Conservation (phyloP, 2,329 filamentous ascomycete species). For the Dryadomyces quercivorus region DNA sequence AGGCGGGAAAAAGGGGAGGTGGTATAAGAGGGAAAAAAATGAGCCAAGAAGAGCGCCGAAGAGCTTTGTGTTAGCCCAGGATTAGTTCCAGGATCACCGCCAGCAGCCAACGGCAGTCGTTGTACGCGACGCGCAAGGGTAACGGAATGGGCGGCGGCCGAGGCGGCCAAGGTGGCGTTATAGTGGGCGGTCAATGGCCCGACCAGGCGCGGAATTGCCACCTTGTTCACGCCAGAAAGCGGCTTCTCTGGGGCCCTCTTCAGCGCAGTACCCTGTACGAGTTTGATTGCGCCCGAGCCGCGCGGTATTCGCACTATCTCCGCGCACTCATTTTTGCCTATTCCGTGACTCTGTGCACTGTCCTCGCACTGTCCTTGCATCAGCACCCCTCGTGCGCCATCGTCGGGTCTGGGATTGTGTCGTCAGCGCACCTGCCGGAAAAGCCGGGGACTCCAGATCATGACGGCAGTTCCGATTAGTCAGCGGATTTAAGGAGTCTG, state of each 20-base stretch:
- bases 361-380: too few relatives aligned
- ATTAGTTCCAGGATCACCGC: not conserved
- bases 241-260: not conserved
- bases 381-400: too few relatives aligned
- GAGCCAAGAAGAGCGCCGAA: not conserved
- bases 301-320: not conserved
- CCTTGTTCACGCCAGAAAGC: not conserved
- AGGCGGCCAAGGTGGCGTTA: not conserved
- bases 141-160: not conserved
- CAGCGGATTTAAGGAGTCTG: too few relatives aligned
- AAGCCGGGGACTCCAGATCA: too few relatives aligned
- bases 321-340: too few relatives aligned
- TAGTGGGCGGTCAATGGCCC: slow-evolving; percentile 2
- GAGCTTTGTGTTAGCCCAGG: not conserved
- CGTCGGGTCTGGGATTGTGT: too few relatives aligned
- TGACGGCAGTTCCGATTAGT: too few relatives aligned
- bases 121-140: not conserved
- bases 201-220: not conserved
- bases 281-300: not conserved
- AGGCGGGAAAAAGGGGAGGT: not conserved
- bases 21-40: not conserved
- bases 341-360: too few relatives aligned
- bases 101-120: not conserved
- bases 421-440: too few relatives aligned
- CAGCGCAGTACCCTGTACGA: not conserved